Evolutionary conservation across 2,329 filamentous ascomycete genomes (phyloP).

Genomic region (Ascochyta fabae): DNA sequence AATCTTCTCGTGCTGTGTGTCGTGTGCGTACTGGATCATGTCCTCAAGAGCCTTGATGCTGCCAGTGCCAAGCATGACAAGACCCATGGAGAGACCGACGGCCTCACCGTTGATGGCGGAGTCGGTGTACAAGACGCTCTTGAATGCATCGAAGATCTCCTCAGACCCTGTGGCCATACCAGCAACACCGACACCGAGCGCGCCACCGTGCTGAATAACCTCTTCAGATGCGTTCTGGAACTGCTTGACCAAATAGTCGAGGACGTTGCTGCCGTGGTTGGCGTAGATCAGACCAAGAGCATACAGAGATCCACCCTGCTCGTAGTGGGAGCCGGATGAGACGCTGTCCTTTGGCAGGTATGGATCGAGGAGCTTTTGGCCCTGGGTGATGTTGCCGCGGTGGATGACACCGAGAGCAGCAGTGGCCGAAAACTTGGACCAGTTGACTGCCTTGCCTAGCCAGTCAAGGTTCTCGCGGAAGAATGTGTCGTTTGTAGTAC

Average conservation of each 20-base stretch:
- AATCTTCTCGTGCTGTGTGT: conserved; percentile 99
- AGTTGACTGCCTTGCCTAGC: conserved; percentile 98
- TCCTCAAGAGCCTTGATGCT: conserved; percentile 92
- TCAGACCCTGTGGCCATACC: conserved; percentile 96
- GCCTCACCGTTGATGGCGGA: conserved; percentile 97
- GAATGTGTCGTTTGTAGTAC: conserved; percentile 97
- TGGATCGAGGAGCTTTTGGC: conserved; percentile 89
- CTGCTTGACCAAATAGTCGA: conserved; percentile 78
- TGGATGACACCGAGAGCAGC: conserved; percentile 96
- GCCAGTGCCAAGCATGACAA: conserved; percentile 98
- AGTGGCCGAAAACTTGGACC: conserved; percentile 98
- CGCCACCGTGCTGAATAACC: conserved; percentile 95
- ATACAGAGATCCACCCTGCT: conserved; percentile 93
- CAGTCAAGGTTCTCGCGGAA: conserved; percentile 98
- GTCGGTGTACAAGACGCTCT: conserved; percentile 86
- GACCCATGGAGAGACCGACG: conserved; percentile 92
- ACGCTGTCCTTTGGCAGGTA: conserved; percentile 85
- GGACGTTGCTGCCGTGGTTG: conserved; percentile 91
- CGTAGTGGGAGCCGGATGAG: conserved; percentile 83
- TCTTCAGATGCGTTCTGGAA: conserved; percentile 82
- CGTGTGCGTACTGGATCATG: conserved; percentile 97
- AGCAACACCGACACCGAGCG: conserved; percentile 91
- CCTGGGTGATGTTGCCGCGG: conserved; percentile 91
- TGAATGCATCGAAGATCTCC: conserved; percentile 89
- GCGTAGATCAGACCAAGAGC: conserved; percentile 96